Evolutionary conservation across 2,329 filamentous ascomycete species (phyloP).

Genomic region (Xylariaceae sp.): DNA sequence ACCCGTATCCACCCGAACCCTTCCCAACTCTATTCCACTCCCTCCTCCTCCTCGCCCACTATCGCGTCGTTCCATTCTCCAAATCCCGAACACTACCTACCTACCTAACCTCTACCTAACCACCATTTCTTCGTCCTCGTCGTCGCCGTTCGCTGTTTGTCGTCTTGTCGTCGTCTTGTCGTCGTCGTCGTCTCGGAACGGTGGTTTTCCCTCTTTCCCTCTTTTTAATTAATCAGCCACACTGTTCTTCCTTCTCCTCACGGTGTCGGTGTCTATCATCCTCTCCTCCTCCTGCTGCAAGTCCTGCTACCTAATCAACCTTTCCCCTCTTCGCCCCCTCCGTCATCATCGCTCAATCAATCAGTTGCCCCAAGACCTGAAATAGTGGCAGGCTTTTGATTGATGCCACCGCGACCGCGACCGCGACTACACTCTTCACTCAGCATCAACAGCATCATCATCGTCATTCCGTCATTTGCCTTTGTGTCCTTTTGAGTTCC

Average conservation of each 20-base stretch:
- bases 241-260: constrained; percentile 8
- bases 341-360: constrained; percentile 11
- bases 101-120: constrained; percentile 7
- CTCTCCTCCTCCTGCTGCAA: constrained; percentile 11
- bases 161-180: not conserved
- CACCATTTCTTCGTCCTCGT: not conserved
- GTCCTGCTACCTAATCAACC: constrained; percentile 15
- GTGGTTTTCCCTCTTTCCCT: not conserved
- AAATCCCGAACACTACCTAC: constrained; percentile 11
- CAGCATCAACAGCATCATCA: too few relatives aligned
- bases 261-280: not conserved
- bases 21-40: too few relatives aligned
- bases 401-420: constrained; percentile 6
- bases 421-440: constrained; percentile 2
- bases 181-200: not conserved
- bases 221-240: too few relatives aligned
- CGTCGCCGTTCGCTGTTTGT: too few relatives aligned
- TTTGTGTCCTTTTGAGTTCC: too few relatives aligned
- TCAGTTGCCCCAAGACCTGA: constrained; percentile 19
- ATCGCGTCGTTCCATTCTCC: too few relatives aligned
- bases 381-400: constrained; percentile 20
- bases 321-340: constrained; percentile 8
- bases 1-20: too few relatives aligned
- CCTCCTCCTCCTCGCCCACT: too few relatives aligned
- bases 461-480: too few relatives aligned